Evolutionary conservation across 2,329 filamentous ascomycete genomes (phyloP).

Genomic region (Camillea tinctor): DNA sequence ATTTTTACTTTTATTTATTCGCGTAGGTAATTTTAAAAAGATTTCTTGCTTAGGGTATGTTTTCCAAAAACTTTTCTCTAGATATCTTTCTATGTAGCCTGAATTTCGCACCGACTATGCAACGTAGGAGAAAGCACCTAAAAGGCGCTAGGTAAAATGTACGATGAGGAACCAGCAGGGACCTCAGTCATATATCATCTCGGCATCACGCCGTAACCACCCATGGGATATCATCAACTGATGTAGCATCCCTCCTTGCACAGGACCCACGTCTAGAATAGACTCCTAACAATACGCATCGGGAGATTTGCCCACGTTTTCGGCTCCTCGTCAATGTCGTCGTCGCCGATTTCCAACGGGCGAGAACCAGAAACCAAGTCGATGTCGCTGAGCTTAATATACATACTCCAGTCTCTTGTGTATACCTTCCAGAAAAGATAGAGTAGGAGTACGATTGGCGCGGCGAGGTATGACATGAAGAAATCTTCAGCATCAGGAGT

Average conservation of each 20-base stretch:
- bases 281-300: constrained; percentile 31
- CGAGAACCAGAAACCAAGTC: constrained; percentile 61
- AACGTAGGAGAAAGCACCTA: background rate
- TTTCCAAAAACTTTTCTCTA: background rate
- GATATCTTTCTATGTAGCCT: background rate
- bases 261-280: constrained; percentile 32
- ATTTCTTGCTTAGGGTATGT: no score
- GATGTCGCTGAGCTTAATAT: constrained; percentile 57
- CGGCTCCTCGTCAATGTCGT: constrained; percentile 25
- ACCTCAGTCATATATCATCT: background rate
- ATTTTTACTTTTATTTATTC: no score
- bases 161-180: background rate
- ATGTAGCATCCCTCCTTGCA: background rate
- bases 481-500: constrained; percentile 46
- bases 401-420: constrained; percentile 50
- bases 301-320: constrained; percentile 39
- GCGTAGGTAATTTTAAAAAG: no score
- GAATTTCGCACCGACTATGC: background rate
- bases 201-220: background rate
- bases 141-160: background rate
- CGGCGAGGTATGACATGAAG: constrained; percentile 59
- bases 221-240: background rate
- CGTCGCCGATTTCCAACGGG: constrained; percentile 50
- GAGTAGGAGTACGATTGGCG: constrained; percentile 53
- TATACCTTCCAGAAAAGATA: constrained; percentile 68